A percentile compares a stretch with the other conserved stretches of the same genome.
Conservation (phyloP, 1,284 basidiomycete species). For the Leccinum pachyderme region DNA sequence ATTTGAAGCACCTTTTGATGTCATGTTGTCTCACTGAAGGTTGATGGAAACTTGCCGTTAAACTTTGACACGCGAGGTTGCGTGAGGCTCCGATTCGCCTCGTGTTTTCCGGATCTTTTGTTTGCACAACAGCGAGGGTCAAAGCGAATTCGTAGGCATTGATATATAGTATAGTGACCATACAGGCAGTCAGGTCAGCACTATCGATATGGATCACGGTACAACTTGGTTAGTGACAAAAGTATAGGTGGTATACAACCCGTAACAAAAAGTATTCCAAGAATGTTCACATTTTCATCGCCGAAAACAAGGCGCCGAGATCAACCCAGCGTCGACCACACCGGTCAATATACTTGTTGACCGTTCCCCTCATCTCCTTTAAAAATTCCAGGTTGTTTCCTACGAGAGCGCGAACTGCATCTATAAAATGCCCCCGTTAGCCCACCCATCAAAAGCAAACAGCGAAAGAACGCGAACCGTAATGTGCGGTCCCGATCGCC, state of each 20-base stretch:
- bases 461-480: conserved; percentile 41
- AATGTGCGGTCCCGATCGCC: conserved; percentile 45
- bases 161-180: too few species aligned
- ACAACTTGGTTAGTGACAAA: too few species aligned
- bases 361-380: conserved; percentile 50
- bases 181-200: too few species aligned
- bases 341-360: conserved; percentile 77
- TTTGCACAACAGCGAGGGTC: too few species aligned
- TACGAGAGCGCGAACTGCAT: conserved; percentile 53
- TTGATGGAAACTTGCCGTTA: too few species aligned
- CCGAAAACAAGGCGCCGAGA: conserved; percentile 68
- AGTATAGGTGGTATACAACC: conserved; percentile 1
- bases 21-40: too few species aligned
- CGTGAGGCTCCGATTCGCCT: too few species aligned
- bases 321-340: conserved; percentile 88
- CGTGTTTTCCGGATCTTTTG: too few species aligned
- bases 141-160: too few species aligned
- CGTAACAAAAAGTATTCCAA: not conserved
- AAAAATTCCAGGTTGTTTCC: conserved; percentile 52
- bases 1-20: too few species aligned
- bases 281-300: conserved; percentile 53
- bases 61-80: too few species aligned
- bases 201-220: too few species aligned
- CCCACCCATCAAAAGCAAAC: not conserved
- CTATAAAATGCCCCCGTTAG: conserved; percentile 36